These are phyloP conservation scores for Elsinoe australis DNA, from an alignment of 2,329 filamentous ascomycete genomes.

Conservation along the genomic window DNA sequence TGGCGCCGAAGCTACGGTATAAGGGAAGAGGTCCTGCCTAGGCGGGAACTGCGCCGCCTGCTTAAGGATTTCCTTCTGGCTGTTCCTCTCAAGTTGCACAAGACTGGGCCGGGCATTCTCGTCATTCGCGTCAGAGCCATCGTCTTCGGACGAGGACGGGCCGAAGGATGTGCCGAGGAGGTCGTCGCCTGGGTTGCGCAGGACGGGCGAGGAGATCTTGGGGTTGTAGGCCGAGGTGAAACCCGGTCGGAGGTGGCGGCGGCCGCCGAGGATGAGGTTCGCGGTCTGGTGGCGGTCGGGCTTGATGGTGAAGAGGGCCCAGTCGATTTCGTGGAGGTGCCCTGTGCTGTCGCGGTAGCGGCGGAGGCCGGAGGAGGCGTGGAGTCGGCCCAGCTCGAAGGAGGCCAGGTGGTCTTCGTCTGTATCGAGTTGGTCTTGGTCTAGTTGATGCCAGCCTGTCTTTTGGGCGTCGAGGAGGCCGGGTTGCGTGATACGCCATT, in stretches of 20 bases:
- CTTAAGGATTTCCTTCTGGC: not conserved
- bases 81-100: not conserved
- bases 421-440: conserved; percentile 62
- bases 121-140: not conserved
- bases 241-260: not conserved
- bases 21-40: conserved; percentile 33
- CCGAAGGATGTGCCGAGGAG: conserved; percentile 3
- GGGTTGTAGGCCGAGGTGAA: conserved; percentile 23
- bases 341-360: conserved; percentile 45
- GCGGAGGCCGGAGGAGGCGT: conserved; percentile 83
- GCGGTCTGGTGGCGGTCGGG: conserved; percentile 60
- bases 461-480: conserved; percentile 65
- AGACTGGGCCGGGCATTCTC: too few species aligned
- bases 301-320: conserved; percentile 74
- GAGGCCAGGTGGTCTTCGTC: conserved; percentile 72
- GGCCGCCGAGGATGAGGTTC: conserved; percentile 59
- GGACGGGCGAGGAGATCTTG: conserved; percentile 31
- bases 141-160: conserved; percentile 2
- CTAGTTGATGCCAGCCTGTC: conserved; percentile 71
- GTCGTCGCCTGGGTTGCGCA: conserved; percentile 9
- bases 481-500: conserved; percentile 69
- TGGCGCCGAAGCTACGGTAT: conserved; percentile 48
- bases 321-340: conserved; percentile 83
- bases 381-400: conserved; percentile 72
- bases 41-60: conserved; percentile 26